Conservation (phyloP, 495 filamentous ascomycete species). For the Lindgomyces ingoldianus region DNA sequence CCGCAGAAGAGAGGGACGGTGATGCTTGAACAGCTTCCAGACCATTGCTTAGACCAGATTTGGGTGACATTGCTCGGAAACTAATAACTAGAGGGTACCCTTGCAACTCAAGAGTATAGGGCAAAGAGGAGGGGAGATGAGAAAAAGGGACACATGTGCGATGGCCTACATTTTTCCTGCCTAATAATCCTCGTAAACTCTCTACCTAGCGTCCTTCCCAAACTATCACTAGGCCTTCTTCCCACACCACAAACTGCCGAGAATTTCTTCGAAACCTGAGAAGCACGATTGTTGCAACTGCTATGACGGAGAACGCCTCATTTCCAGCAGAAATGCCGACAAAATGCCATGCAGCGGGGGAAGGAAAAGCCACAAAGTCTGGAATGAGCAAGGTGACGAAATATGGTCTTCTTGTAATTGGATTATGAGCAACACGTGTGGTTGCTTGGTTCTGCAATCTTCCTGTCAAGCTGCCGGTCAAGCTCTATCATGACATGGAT, state of each 20-base stretch:
- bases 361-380: not conserved
- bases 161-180: too few species aligned
- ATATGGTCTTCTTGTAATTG: not conserved
- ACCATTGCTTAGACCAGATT: conserved; percentile 9
- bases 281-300: not conserved
- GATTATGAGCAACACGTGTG: not conserved
- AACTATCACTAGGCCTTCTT: not conserved
- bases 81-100: not conserved
- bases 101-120: not conserved
- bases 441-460: not conserved
- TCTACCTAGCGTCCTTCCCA: too few species aligned
- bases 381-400: not conserved
- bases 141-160: too few species aligned
- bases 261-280: not conserved
- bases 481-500: conserved; percentile 18
- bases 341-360: not conserved
- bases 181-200: too few species aligned
- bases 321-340: conserved; percentile 5
- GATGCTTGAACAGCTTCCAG: conserved; percentile 21
- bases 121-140: not conserved
- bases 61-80: conserved; percentile 1
- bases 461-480: conserved; percentile 17
- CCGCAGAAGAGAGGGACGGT: conserved; percentile 15
- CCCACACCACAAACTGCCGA: not conserved
- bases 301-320: conserved; percentile 3